Evolutionary conservation across 352 stramenopile species (phyloP).

Genomic region (Pythium rishiriense): DNA sequence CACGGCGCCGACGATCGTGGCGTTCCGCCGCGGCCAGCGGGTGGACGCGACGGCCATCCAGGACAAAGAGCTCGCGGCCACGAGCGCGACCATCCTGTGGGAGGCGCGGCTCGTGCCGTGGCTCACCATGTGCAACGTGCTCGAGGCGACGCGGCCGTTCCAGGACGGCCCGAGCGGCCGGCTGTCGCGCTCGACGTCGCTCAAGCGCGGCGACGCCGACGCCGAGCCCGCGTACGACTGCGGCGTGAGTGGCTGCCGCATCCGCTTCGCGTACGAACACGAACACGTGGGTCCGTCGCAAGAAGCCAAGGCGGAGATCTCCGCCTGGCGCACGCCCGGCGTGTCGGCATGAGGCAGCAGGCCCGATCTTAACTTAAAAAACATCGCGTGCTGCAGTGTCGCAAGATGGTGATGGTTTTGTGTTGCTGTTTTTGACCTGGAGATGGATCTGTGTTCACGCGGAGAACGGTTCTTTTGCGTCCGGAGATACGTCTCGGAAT

Average conservation of each 20-base stretch:
- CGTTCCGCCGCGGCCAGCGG: constrained; percentile 50
- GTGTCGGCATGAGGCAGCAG: neutral
- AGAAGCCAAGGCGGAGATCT: constrained; percentile 58
- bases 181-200: constrained; percentile 6
- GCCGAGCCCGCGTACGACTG: constrained; percentile 52
- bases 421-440: neutral
- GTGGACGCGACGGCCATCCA: constrained; percentile 51
- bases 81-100: constrained; percentile 41
- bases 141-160: constrained; percentile 43
- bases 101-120: constrained; percentile 61
- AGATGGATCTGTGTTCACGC: neutral
- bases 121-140: constrained; percentile 60
- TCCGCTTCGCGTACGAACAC: constrained; percentile 67
- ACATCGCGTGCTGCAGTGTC: neutral
- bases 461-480: neutral
- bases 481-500: neutral
- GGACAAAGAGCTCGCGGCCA: constrained; percentile 32
- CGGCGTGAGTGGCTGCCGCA: constrained; percentile 54
- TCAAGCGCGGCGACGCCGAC: constrained; percentile 20
- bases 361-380: constrained; percentile 1
- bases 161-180: neutral
- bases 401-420: neutral
- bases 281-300: constrained; percentile 69
- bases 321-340: constrained; percentile 41
- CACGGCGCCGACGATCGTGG: constrained; percentile 37